A percentile compares a stretch with the other conserved stretches of the same genome.
These are phyloP conservation scores for Arthrinium phaeospermum DNA, from an alignment of 2,329 filamentous ascomycete genomes.

Conservation along the genomic window DNA sequence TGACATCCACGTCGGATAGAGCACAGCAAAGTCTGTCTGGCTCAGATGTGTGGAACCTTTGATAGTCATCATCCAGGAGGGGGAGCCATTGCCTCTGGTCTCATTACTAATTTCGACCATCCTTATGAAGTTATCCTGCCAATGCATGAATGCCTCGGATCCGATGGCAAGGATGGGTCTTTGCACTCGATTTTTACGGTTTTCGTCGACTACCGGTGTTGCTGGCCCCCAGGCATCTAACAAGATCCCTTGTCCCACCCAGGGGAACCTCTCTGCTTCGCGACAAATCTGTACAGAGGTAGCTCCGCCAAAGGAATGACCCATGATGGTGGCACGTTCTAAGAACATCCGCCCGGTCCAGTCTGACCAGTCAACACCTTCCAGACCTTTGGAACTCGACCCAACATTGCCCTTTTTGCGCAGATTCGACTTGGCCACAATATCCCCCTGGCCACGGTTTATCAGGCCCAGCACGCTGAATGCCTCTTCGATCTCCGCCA, in stretches of 20 bases:
- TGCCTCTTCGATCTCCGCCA: slow-evolving; percentile 69
- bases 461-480: slow-evolving; percentile 62
- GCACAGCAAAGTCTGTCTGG: slow-evolving; percentile 69
- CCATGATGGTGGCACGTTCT: slow-evolving; percentile 64
- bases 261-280: slow-evolving; percentile 57
- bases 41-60: slow-evolving; percentile 68
- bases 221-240: slow-evolving; percentile 69
- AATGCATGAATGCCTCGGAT: slow-evolving; percentile 74
- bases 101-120: slow-evolving; percentile 63
- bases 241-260: slow-evolving; percentile 67
- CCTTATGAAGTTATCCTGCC: slow-evolving; percentile 66
- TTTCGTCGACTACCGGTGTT: slow-evolving; percentile 50
- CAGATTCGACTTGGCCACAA: slow-evolving; percentile 57
- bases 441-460: slow-evolving; percentile 57
- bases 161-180: slow-evolving; percentile 68
- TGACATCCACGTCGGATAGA: slow-evolving; percentile 65
- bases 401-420: slow-evolving; percentile 63
- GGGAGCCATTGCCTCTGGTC: slow-evolving; percentile 50
- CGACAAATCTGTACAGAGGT: slow-evolving; percentile 66
- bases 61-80: slow-evolving; percentile 58
- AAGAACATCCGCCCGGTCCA: slow-evolving; percentile 64
- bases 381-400: slow-evolving; percentile 62
- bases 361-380: slow-evolving; percentile 58
- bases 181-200: slow-evolving; percentile 49
- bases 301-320: slow-evolving; percentile 71